Evolutionary conservation across 1,284 basidiomycete genomes (phyloP), one percentile per base, ranked within the genome.

Genomic region (Heliocybe sulcata): DNA sequence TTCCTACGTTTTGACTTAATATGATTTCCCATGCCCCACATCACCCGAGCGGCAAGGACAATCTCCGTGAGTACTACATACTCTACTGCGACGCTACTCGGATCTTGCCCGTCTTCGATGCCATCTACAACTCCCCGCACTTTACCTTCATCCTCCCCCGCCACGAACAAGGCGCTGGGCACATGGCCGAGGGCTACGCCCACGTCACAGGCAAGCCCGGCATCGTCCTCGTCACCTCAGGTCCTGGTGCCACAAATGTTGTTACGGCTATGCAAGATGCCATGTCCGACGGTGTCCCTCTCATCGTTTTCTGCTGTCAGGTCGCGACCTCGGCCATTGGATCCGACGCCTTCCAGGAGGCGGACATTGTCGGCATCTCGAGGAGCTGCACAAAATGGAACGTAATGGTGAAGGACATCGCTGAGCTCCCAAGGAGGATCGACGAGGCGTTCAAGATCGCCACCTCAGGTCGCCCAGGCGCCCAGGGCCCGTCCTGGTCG

Each of bases 381-480:
- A 80, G 96, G 59, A 87, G 87, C 62, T 99, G 96, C 76, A 98
- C 97, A 26, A 99, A 99, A 72, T 99, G 96, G 97, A 99, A 99
- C 70, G 95, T 99, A 61, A 97, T 98, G 94, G 92, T 99, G 58
- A 98, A 98, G 74, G 94, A 97, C 69, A 93, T 99, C 59, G 74
- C 91, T 25, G 96, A 98, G 72, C 80, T 98, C 2, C 97, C 96
- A 8, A 78, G 96, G 52, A 81, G 96, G 60, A 97, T 99, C 72
- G 98, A 98, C 70, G 96, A 99, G 72, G 97, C 96, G 0, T 99
- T 99, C 84, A 97, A 98, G 73, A 98, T 99, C 61, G 96, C 97
- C 31, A 97, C 92, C 1, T 93, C 93, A 9, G 97, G 96, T 1
- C 86, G 97, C 45, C 96, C n/a, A n/a, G n/a, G n/a, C n/a, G n/a